Evolutionary conservation across 208 protist genomes (phyloP), one percentile per base, ranked within the genome.

Genomic region (Trypanosoma cruzi): DNA sequence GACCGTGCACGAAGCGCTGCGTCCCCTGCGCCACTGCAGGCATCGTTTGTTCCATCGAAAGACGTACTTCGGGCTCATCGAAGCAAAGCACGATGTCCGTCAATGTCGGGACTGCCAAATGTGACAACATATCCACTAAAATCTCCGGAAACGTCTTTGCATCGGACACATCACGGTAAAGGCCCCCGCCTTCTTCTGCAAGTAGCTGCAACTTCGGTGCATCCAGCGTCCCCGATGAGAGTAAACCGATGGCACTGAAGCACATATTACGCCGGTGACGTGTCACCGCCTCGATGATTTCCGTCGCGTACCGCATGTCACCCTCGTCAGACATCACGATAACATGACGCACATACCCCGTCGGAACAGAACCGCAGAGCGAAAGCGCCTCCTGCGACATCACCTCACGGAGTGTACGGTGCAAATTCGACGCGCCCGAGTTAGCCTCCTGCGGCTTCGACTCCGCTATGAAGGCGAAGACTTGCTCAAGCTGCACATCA

Each of bases 341-440:
- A 24, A 93, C 61, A 72, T 91, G 79, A 18, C 90, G 87, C 40
- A 89, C 84, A 52, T 88, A 90, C 10, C 87, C 90, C 4, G 11
- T 28, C 18, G 80, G 68, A 14, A 85, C 78, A 13, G 71, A 54
- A 11, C 81, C 79, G 57, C 71, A 72, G 8, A 71, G 57, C 16
- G 68, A 62, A 8, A 67, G 18, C 0, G 56, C 48, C 10, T 71
- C 37, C 22, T 74, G 50, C 13, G 37, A 22, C 28, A 80, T 59
- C 14, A 85, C 48, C 18, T 61, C 68, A 54, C 64, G 75, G 32
- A 95, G 68, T 8, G 81, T 71, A 7, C 73, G 58, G 18, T 75
- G 73, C 36, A 92, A 65, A 49, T 64, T 65, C 20, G 80, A 78
- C 0, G 61, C 57, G 55, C 69, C 62, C 14, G 70, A 71, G 32